phyloP scores from a whole-genome alignment of 2,329 filamentous ascomycete species.

The Botrytis byssoidea region DNA sequence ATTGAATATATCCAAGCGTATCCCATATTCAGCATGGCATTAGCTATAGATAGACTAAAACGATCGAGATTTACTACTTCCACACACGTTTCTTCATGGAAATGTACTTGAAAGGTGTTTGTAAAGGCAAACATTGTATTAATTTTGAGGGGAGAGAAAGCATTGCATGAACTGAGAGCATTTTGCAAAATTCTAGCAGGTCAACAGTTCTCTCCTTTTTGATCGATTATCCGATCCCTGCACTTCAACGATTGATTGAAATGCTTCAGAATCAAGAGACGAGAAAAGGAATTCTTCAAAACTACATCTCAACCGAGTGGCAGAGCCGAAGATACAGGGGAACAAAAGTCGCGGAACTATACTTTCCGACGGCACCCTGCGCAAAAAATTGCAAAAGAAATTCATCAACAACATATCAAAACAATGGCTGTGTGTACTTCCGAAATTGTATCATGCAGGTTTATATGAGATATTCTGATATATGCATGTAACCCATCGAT shows the following conservation, averaged over 20 bases:
- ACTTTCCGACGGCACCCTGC: not conserved
- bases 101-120: not conserved
- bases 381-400: not conserved
- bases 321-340: not conserved
- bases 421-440: not conserved
- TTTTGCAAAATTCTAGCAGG: not conserved
- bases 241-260: not conserved
- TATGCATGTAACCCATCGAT: slow-evolving; percentile 12
- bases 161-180: not conserved
- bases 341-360: not conserved
- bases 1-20: too few species aligned
- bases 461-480: not conserved
- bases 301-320: not conserved
- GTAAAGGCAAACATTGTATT: not conserved
- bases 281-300: not conserved
- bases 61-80: not conserved
- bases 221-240: not conserved
- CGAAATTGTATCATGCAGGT: slow-evolving; percentile 1
- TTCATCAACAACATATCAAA: not conserved
- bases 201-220: not conserved
- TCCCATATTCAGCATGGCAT: not conserved
- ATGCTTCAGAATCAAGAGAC: not conserved
- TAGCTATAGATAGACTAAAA: not conserved
- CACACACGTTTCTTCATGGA: not conserved
- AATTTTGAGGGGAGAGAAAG: not conserved